Conservation (phyloP, 805 yeast species). For the Torulaspora gathmanii region DNA sequence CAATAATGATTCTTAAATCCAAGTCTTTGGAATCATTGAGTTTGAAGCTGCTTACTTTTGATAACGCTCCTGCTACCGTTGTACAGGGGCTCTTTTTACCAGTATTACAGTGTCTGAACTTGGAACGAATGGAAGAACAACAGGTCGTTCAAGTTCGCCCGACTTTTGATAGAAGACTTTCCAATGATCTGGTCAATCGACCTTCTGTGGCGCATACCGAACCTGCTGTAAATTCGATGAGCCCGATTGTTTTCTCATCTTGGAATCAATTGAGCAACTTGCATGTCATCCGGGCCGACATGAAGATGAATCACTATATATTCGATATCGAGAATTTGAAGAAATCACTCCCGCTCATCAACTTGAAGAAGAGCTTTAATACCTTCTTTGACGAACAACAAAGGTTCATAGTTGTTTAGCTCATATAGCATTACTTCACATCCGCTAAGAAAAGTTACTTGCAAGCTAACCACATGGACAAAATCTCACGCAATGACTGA, state of each 20-base stretch:
- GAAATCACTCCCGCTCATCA: constrained; percentile 15
- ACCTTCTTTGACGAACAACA: constrained; percentile 24
- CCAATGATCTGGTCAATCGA: neutral
- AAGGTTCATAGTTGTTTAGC: constrained; percentile 19
- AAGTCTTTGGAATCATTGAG: constrained; percentile 17
- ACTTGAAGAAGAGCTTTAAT: constrained; percentile 20
- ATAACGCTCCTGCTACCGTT: constrained; percentile 11
- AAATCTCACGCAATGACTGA: neutral
- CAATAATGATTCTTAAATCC: constrained; percentile 23
- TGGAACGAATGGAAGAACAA: constrained; percentile 3
- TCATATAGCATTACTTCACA: neutral
- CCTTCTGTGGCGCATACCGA: neutral
- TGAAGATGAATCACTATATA: constrained; percentile 9
- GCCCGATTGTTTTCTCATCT: constrained; percentile 24
- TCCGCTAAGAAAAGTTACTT: neutral
- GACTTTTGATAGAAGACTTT: constrained; percentile 1
- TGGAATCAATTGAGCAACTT: constrained; percentile 26
- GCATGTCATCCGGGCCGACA: constrained; percentile 4
- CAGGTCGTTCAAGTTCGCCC: neutral
- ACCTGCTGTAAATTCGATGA: constrained; percentile 11
- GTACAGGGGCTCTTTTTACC: constrained; percentile 27
- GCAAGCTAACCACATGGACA: neutral
- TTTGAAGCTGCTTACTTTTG: constrained; percentile 15
- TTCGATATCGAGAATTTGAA: constrained; percentile 23
- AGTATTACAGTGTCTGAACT: constrained; percentile 11